A percentile compares a stretch with the other conserved stretches of the same genome.
Conservation (phyloP, 2,329 filamentous ascomycete species). For the Aureobasidium sp. region DNA sequence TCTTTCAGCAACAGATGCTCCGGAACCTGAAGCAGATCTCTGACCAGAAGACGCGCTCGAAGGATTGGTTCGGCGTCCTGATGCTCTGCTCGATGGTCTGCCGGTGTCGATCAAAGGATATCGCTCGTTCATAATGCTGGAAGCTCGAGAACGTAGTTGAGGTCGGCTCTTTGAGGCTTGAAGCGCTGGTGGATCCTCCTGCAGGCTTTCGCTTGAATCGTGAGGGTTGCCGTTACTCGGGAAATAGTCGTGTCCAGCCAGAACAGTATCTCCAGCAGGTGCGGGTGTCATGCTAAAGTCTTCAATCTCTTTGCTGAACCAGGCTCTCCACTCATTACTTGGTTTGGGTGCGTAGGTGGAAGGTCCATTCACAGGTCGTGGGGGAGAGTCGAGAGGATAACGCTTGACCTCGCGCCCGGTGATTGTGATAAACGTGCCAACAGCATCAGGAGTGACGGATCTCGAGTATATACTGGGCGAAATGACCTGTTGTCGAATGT, state of each 20-base stretch:
- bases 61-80: not conserved
- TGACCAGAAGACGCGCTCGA: not conserved
- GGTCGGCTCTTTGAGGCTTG: conserved; percentile 17
- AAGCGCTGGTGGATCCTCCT: not conserved
- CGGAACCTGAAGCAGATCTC: conserved; percentile 1
- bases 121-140: conserved; percentile 36
- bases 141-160: conserved; percentile 16
- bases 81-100: conserved; percentile 19
- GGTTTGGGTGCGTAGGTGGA: conserved; percentile 20
- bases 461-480: conserved; percentile 42
- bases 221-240: not conserved
- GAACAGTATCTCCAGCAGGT: conserved; percentile 22
- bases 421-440: conserved; percentile 33
- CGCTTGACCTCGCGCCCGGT: conserved; percentile 36
- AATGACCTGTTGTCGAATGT: conserved; percentile 18
- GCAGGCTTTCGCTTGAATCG: conserved; percentile 12
- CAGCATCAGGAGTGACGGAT: conserved; percentile 24
- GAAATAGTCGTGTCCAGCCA: conserved; percentile 12
- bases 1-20: not conserved
- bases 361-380: conserved; percentile 12
- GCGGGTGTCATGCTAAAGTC: conserved; percentile 25
- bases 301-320: conserved; percentile 37
- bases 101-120: conserved; percentile 33
- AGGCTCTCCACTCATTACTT: conserved; percentile 39
- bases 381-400: conserved; percentile 27